These are phyloP conservation scores for Cladophialophora chaetospira DNA, from an alignment of 2,329 filamentous ascomycete species.

Conservation along the genomic window DNA sequence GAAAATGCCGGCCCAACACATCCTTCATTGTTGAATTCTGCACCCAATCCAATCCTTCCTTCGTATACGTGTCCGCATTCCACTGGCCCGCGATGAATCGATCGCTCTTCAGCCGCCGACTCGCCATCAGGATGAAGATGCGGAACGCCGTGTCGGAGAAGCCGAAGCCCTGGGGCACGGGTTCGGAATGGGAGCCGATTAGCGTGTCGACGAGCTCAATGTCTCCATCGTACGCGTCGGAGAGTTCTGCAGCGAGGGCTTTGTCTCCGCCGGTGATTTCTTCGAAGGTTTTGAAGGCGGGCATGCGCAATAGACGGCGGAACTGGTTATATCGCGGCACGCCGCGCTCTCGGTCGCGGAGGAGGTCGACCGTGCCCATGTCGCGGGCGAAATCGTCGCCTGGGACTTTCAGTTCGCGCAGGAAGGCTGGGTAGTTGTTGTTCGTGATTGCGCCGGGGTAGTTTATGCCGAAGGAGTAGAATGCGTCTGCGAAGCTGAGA, in stretches of 20 bases:
- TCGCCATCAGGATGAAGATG: conserved; percentile 34
- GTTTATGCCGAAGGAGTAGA: conserved; percentile 53
- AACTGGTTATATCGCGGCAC: conserved; percentile 39
- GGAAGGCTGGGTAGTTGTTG: conserved; percentile 45
- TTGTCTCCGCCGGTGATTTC: conserved; percentile 45
- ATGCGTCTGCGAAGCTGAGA: conserved; percentile 41
- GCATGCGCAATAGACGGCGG: conserved; percentile 44
- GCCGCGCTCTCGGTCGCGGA: conserved; percentile 21
- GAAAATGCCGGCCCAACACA: conserved; percentile 48
- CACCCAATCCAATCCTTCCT: conserved; percentile 47
- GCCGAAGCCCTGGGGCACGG: conserved; percentile 49
- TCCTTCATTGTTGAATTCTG: conserved; percentile 44
- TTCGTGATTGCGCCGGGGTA: conserved; percentile 51
- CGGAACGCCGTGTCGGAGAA: conserved; percentile 54
- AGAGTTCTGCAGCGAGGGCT: conserved; percentile 41
- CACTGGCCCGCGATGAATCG: conserved; percentile 22
- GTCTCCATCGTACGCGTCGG: conserved; percentile 44
- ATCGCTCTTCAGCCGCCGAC: conserved; percentile 19
- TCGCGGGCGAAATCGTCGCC: conserved; percentile 39
- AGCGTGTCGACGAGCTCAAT: conserved; percentile 48
- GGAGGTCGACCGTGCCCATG: conserved; percentile 44
- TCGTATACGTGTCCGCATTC: conserved; percentile 19
- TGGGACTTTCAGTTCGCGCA: conserved; percentile 45
- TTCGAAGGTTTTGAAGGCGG: conserved; percentile 42
- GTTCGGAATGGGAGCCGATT: conserved; percentile 48